Base-by-base conservation (phyloP, 257 asterid species). In the Solanum ahanhuiri region DNA sequence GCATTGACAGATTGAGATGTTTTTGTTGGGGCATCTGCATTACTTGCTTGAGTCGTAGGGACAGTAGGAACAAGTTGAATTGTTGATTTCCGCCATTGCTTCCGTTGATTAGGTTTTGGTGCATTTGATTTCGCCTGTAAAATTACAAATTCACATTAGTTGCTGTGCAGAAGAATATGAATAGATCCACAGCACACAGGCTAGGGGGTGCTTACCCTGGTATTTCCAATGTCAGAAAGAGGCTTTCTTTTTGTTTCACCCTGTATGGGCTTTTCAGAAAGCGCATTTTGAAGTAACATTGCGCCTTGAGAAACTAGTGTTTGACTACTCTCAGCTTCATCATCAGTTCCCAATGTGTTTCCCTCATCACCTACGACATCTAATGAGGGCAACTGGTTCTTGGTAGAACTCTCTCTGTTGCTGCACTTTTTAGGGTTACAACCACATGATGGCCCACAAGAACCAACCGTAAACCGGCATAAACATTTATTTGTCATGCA, bases 141-240 rank as follows among this genome's bases (percentile, higher is more conserved):
- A 4, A 75, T 86, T 45, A 30, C 30, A 81, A 88, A 41, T 9
- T 34, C 48, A 70, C 71, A 23, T 39, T 17, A 57, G 25, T 57
- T 33, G 18, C 35, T 33, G 39, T 57, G 75, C 17, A 35, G 37
- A 67, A 84, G 63, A 25, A 84, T 31, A 11, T 41, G 45, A 58
- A 10, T 23, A 39, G n/a, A 76, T 76, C 83, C 33, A 31, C 33
- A 76, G 83, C 35, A 39, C 8, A 35, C 34, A 39, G 17, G 57
- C 82, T 75, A 63, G 3, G 64, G 41, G 37, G 72, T 41, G 82
- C 96, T 81, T 90, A 96, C 99, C 90, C 91, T 84, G 87, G 90
- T 93, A 86, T 97, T 97, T 76, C 99, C 99, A 85, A 97, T 95
- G 90, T 97, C 98, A 9, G 99, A 92, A 88, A 97, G 90, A 20